phyloP scores from a whole-genome alignment of 441 rosid species.

The Omphalea diandra region DNA sequence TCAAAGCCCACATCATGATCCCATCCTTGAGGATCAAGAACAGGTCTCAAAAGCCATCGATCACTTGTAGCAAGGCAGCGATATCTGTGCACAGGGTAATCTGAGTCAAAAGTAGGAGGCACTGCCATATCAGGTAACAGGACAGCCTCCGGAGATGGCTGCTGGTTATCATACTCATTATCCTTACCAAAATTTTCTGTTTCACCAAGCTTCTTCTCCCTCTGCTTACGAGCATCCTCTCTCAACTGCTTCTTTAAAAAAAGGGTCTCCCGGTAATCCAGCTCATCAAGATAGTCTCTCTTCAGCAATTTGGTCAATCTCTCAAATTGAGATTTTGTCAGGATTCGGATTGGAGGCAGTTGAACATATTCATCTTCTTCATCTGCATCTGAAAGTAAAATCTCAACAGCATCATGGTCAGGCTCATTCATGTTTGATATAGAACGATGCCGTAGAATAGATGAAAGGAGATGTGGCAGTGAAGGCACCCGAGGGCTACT shows the following conservation, averaged over 20 bases:
- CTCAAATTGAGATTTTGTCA: conserved; percentile 73
- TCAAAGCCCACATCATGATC: conserved; percentile 95
- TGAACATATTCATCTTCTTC: conserved; percentile 86
- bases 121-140: conserved; percentile 71
- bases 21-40: conserved; percentile 94
- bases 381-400: conserved; percentile 46
- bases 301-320: conserved; percentile 71
- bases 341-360: conserved; percentile 75
- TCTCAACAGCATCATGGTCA: conserved; percentile 48
- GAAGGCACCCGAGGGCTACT: conserved; percentile 60
- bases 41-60: conserved; percentile 73
- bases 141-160: conserved; percentile 51
- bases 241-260: conserved; percentile 79
- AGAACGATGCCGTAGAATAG: conserved; percentile 60
- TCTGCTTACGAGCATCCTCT: conserved; percentile 54
- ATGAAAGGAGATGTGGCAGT: conserved; percentile 85
- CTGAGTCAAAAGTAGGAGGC: conserved; percentile 79
- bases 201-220: conserved; percentile 47
- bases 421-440: conserved; percentile 49
- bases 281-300: conserved; percentile 80
- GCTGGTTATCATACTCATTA: conserved; percentile 32
- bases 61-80: conserved; percentile 57
- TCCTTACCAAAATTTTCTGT: conserved; percentile 34
- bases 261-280: conserved; percentile 82
- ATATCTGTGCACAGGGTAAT: conserved; percentile 64